Conservation (phyloP, 2,329 filamentous ascomycete species). For the Immersiporthe knoxdaviesiana region DNA sequence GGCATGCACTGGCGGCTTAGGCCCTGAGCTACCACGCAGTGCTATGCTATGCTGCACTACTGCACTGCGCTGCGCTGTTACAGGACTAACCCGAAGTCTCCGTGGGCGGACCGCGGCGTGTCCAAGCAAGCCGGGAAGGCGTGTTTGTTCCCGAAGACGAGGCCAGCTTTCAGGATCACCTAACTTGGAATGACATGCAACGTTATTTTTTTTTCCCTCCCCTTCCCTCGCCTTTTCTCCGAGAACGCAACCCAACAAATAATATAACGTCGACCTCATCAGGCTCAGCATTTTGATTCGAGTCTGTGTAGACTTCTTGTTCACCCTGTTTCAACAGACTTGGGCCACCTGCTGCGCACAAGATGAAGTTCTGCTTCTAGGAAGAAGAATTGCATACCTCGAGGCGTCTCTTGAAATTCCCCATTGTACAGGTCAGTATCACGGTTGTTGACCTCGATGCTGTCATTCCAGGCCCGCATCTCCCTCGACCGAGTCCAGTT, state of each 20-base stretch:
- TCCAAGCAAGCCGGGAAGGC: constrained; percentile 1
- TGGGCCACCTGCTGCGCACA: constrained; percentile 17
- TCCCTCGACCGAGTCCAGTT: constrained; percentile 1
- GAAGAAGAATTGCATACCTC: constrained; percentile 22
- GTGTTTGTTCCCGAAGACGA: constrained; percentile 14
- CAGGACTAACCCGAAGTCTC: not conserved
- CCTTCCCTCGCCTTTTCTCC: not conserved
- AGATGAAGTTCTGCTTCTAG: constrained; percentile 29
- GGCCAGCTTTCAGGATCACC: constrained; percentile 22
- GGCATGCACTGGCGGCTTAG: not conserved
- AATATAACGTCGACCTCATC: constrained; percentile 3
- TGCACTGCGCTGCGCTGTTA: not conserved
- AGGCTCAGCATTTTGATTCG: constrained; percentile 22
- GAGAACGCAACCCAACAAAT: constrained; percentile 5
- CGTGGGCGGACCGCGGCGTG: constrained; percentile 7
- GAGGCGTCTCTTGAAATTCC: constrained; percentile 18
- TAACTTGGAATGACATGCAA: constrained; percentile 3
- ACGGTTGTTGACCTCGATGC: not conserved
- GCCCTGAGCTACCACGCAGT: not conserved
- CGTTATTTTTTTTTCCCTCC: not conserved
- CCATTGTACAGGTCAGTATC: constrained; percentile 28
- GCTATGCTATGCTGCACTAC: not conserved
- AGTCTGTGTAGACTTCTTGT: constrained; percentile 6
- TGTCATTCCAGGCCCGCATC: constrained; percentile 8
- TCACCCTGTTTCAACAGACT: constrained; percentile 25